Percentiles rank a stretch among this genome's conserved stretches.
Conservation (phyloP, 352 stramenopile genomes). For the Phytophthora lateralis region DNA sequence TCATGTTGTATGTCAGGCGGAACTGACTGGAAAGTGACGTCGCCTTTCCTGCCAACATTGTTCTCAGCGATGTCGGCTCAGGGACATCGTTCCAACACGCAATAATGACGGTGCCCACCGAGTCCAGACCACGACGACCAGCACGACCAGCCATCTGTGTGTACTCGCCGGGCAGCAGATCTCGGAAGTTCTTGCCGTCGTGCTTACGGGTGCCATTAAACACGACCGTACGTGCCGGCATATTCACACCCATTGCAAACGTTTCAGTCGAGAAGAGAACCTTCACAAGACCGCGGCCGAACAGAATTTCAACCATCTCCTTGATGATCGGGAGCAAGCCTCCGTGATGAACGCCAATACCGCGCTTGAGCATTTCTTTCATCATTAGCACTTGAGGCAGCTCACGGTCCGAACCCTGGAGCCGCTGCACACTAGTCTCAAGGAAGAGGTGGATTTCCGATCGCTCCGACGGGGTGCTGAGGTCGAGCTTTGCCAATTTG, state of each 20-base stretch:
- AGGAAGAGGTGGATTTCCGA: slow-evolving; percentile 88
- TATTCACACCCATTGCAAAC: slow-evolving; percentile 99
- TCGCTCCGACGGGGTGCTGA: slow-evolving; percentile 71
- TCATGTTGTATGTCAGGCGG: slow-evolving; percentile 99
- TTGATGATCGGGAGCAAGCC: slow-evolving; percentile 99
- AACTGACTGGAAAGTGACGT: slow-evolving; percentile 97
- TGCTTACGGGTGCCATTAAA: slow-evolving; percentile 99
- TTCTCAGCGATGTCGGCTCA: slow-evolving; percentile 91
- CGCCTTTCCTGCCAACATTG: slow-evolving; percentile 96
- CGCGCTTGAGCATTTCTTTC: slow-evolving; percentile 96
- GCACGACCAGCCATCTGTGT: slow-evolving; percentile 98
- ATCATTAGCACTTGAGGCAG: slow-evolving; percentile 98
- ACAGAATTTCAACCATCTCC: slow-evolving; percentile 99
- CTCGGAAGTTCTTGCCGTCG: slow-evolving; percentile 93
- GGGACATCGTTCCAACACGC: slow-evolving; percentile 98
- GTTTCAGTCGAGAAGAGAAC: slow-evolving; percentile 99
- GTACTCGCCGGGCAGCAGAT: slow-evolving; percentile 90
- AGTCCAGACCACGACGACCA: slow-evolving; percentile 96
- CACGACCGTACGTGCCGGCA: slow-evolving; percentile 97
- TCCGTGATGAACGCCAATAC: slow-evolving; percentile 97
- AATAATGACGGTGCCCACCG: slow-evolving; percentile 97
- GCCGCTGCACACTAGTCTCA: slow-evolving; percentile 72
- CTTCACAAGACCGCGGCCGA: slow-evolving; percentile 96
- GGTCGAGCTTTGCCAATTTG: slow-evolving; percentile 77
- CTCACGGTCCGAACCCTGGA: slow-evolving; percentile 95